Percentiles rank a stretch among this genome's conserved stretches.
Conservation (phyloP, 2,329 filamentous ascomycete species). For the Claviceps spartinae region DNA sequence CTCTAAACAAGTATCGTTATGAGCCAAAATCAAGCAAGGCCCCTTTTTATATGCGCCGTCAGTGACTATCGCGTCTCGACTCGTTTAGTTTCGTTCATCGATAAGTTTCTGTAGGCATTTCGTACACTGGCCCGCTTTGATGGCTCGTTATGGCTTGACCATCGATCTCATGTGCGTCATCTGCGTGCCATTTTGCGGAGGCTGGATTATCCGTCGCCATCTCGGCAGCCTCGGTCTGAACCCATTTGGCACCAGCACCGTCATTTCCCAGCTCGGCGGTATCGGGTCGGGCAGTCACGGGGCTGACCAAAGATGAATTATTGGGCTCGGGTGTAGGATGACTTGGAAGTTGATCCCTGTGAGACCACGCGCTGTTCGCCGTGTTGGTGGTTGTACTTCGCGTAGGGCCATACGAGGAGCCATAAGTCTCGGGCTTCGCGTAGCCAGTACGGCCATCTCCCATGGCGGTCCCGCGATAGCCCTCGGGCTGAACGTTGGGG, state of each 20-base stretch:
- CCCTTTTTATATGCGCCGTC: background rate
- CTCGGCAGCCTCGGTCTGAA: constrained; percentile 13
- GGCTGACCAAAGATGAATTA: constrained; percentile 7
- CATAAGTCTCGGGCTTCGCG: constrained; percentile 24
- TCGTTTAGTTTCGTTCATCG: constrained; percentile 11
- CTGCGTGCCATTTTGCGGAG: constrained; percentile 21
- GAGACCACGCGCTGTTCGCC: constrained; percentile 7
- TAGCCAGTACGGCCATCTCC: constrained; percentile 26
- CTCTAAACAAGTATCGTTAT: background rate
- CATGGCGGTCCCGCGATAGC: constrained; percentile 26
- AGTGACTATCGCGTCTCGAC: background rate
- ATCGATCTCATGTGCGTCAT: constrained; percentile 26
- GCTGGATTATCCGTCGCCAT: constrained; percentile 19
- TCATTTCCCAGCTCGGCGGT: constrained; percentile 10
- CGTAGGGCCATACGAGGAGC: constrained; percentile 16
- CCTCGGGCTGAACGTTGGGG: constrained; percentile 15
- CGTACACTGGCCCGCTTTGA: constrained; percentile 25
- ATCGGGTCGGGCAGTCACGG: constrained; percentile 4
- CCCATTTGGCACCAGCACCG: constrained; percentile 5
- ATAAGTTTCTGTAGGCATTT: constrained; percentile 28
- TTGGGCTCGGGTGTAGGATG: constrained; percentile 14
- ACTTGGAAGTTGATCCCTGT: constrained; percentile 12
- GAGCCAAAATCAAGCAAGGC: background rate
- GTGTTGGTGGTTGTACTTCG: constrained; percentile 9
- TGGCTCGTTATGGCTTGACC: constrained; percentile 19